Conservation (phyloP, 2,329 filamentous ascomycete species). For the Eutypa lata region DNA sequence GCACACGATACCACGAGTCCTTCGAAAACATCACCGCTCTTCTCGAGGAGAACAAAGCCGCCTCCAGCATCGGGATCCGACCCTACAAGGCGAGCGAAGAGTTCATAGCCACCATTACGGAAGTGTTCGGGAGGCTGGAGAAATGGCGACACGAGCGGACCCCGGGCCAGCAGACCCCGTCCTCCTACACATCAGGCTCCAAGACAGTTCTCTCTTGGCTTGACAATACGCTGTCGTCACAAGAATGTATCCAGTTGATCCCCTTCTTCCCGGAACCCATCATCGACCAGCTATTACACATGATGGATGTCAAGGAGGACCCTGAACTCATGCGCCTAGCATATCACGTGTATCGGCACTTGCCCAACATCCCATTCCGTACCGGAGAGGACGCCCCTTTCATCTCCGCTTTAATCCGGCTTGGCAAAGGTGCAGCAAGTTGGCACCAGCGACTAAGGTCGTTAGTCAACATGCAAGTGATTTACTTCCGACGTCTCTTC, state of each 20-base stretch:
- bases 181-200: slow-evolving; percentile 89
- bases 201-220: slow-evolving; percentile 97
- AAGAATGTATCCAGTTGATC: slow-evolving; percentile 87
- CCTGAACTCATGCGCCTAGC: slow-evolving; percentile 90
- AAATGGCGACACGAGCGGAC: slow-evolving; percentile 81
- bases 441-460: slow-evolving; percentile 96
- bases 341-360: slow-evolving; percentile 93
- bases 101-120: slow-evolving; percentile 67
- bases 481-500: slow-evolving; percentile 96
- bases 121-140: slow-evolving; percentile 77
- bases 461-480: slow-evolving; percentile 96
- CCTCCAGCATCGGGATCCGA: slow-evolving; percentile 78
- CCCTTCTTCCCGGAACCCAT: slow-evolving; percentile 88
- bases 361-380: slow-evolving; percentile 92
- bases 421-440: slow-evolving; percentile 77
- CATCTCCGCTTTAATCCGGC: slow-evolving; percentile 80
- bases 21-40: slow-evolving; percentile 76
- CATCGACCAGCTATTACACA: slow-evolving; percentile 90
- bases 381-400: slow-evolving; percentile 81
- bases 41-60: slow-evolving; percentile 72
- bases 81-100: slow-evolving; percentile 78
- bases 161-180: slow-evolving; percentile 88
- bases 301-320: slow-evolving; percentile 99
- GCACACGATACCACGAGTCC: slow-evolving; percentile 90
- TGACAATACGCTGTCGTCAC: slow-evolving; percentile 83